Evolutionary conservation across 2,329 filamentous ascomycete genomes (phyloP), one percentile per base, ranked within the genome.

Genomic region (Aspergillus sp.): DNA sequence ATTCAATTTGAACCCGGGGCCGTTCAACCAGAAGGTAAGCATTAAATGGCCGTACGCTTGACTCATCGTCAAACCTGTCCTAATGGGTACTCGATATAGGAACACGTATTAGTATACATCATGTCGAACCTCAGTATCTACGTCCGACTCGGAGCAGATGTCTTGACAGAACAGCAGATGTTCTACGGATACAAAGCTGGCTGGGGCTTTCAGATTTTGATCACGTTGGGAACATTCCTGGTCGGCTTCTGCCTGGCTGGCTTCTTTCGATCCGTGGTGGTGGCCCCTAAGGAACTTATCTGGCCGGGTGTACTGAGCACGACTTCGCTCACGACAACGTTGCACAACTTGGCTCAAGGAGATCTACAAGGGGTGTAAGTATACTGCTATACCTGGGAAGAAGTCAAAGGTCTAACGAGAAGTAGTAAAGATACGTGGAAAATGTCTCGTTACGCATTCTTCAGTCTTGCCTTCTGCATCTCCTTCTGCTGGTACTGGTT

Each of bases 301-400:
- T 85, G 84, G 84, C 83, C 82, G 0, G 74, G 76, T 2, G 77
- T 78, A 0, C 67, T 85, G 5, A 60, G 68, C 11, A 86, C 87
- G 23, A 86, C 88, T 11, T 85, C 87, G 0, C 73, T 90, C 23
- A 86, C 90, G 77, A 87, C 88, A 65, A 86, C 87, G 62, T 87
- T 91, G 81, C 88, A 91, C 67, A 73, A 75, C 27, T 86, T 84
- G 0, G 83, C 81, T 78, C 82, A 81, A 2, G 71, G 73, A 2
- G 75, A 77, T 0, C 68, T 85, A 2, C 80, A 60, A 70, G 69
- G 61, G 80, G 53, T 57, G 49, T 81, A 59, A 62, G 65, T 19
- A 54, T 69, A 11, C 68, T 27, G n/a, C 8, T 21, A 32, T 17
- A 23, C 6, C 32, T 0, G 5, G 11, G 4, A 36, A 5, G 11